phyloP scores from a whole-genome alignment of 2,329 filamentous ascomycete species.

The Dactylellina parvicollis region DNA sequence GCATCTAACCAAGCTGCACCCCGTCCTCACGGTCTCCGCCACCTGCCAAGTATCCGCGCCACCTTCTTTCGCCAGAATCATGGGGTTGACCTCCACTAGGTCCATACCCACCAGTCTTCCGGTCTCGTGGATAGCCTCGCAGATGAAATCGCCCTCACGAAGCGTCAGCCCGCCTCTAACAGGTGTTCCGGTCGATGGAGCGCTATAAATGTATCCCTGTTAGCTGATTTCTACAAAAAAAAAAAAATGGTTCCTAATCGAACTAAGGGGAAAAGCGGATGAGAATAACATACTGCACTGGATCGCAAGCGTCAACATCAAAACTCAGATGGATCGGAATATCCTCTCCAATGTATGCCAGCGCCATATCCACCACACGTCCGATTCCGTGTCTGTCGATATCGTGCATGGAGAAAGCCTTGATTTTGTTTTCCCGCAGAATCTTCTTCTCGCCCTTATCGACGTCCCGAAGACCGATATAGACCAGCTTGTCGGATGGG shows the following conservation, averaged over 20 bases:
- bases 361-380: conserved; percentile 96
- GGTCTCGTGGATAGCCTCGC: conserved; percentile 83
- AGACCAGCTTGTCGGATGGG: conserved; percentile 86
- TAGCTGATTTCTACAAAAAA: too few species aligned
- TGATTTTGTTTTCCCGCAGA: conserved; percentile 85
- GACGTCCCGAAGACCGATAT: conserved; percentile 93
- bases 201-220: too few species aligned
- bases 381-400: conserved; percentile 96
- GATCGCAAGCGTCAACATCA: conserved; percentile 95
- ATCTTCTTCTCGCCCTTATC: conserved; percentile 94
- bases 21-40: conserved; percentile 83
- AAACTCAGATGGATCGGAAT: conserved; percentile 97
- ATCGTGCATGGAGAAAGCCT: conserved; percentile 98
- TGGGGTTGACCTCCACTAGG: conserved; percentile 65
- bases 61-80: conserved; percentile 60
- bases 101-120: conserved; percentile 82
- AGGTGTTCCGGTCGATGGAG: conserved; percentile 92
- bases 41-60: conserved; percentile 68
- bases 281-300: conserved; percentile 69
- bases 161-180: conserved; percentile 92
- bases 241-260: neutral
- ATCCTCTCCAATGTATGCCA: conserved; percentile 91
- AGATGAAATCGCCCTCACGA: conserved; percentile 96
- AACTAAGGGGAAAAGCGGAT: neutral
- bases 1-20: conserved; percentile 89